Evolutionary conservation across 192 early-diverging fungal species (phyloP), one percentile per base, ranked within the genome.

Genomic region (Coemansia sp.): DNA sequence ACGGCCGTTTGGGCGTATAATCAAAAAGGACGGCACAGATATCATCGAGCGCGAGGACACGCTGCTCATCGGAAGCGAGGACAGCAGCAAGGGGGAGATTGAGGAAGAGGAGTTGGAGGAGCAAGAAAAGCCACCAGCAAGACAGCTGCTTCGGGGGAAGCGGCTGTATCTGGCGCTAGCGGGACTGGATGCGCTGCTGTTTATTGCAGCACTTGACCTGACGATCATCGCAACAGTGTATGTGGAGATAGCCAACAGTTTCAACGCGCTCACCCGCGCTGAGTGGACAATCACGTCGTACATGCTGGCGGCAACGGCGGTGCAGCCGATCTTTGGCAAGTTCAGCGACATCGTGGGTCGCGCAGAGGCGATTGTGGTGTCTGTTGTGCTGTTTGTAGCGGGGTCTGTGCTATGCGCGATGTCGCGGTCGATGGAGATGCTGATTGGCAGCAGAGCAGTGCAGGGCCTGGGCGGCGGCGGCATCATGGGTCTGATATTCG

Each of bases 261-360:
- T 96, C 58, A 70, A 85, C 11, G 85, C 86, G 3, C 83, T 92
- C 40, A 71, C 84, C 39, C 80, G 90, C 41, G 88, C 93, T 48
- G 79, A 92, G 25, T 97, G 95, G 95, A 88, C 95, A 43, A 91
- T 91, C 22, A 91, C 88, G 0, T 81, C 87, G 19, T 94, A 93
- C 59, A 85, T 94, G 59, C 74, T 92, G 48, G 83, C 86, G 25
- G 74, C 67, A 6, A 86, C 89, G 12, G 86, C 90, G 5, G 84
- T 90, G 49, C 83, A 89, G 67, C 87, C 89, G 60, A 72, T 85
- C 4, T 95, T 85, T 75, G 93, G 89, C 55, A 92, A 92, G 68
- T 86, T 97, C 61, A 87, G 92, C 53, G 95, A 98, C 68, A 97
- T 97, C 65, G 91, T 96, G 81, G 94, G 94, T 22, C 87, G 94